Evolutionary conservation across 2,329 filamentous ascomycete species (phyloP), one percentile per base, ranked within the genome.

Genomic region (Penicillium brevicompactum): DNA sequence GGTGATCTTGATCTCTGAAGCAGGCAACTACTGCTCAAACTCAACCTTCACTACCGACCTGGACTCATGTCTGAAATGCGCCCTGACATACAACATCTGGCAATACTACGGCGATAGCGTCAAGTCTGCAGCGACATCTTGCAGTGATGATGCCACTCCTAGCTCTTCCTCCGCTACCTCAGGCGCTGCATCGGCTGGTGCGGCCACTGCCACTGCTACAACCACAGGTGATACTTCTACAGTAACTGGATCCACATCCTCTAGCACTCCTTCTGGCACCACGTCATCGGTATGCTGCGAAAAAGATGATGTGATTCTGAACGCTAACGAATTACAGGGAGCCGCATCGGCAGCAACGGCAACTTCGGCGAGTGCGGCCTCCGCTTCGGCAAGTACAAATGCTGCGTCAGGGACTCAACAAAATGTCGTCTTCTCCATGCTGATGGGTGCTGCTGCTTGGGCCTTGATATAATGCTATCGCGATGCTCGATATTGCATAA

Each of bases 1-100:
- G 21, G 67, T 68, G 9, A 73, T 73, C 40, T 42, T 56, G 40
- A 53, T 59, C 27, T 60, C 56, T 9, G 56, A 65, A 16, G 59
- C 59, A 13, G 49, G 58, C 18, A 59, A 66, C 31, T 68, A 66
- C 55, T 73, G 68, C 56, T 61, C 45, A 30, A 58, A 63, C 42
- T 54, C 68, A 1, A 69, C 63, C n/a, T 68, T 65, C 59, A 68
- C 58, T 8, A 58, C 63, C 4, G 52, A 64, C 14, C 60, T 73
- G n/a, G 55, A 59, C 11, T 65, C 53, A 5, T 73, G 71, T 59
- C 70, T 81, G 27, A 65, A 76, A 45, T 81, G 79, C 54, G 78
- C 78, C 41, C 57, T 73, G 31, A 63, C 72, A 18, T 74, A 72
- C 49, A 66, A 78, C 30, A 77, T 81, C 60, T 80, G 78, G 78